A percentile compares a stretch with the other conserved stretches of the same genome.
phyloP scores from a whole-genome alignment of 2,329 filamentous ascomycete species.

The Venturia oleaginea region DNA sequence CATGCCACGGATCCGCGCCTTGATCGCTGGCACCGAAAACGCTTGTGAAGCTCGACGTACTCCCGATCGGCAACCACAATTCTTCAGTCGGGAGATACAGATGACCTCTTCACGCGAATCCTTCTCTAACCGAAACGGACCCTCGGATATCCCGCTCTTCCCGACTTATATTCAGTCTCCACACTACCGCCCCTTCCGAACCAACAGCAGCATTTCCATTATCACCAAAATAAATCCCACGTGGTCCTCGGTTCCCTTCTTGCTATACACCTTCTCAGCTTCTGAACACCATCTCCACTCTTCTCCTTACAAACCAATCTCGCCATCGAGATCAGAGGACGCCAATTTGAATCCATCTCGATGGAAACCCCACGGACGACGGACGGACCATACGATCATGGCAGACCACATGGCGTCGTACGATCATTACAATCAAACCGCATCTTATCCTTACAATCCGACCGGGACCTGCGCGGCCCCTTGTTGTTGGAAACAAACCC shows the following conservation, averaged over 20 bases:
- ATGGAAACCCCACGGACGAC: too few relatives aligned
- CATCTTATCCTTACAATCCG: not conserved
- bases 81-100: not conserved
- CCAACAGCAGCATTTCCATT: not conserved
- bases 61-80: not conserved
- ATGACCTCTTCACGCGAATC: not conserved
- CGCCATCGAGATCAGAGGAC: not conserved
- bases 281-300: not conserved
- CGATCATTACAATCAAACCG: not conserved
- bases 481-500: not conserved
- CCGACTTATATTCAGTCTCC: not conserved
- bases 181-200: not conserved
- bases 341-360: not conserved
- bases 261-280: not conserved
- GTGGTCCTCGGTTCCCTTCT: not conserved
- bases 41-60: too few relatives aligned
- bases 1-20: too few relatives aligned
- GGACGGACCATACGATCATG: not conserved
- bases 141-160: not conserved
- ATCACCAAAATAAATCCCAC: not conserved
- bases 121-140: not conserved
- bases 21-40: too few relatives aligned
- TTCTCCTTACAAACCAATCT: not conserved
- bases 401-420: not conserved
- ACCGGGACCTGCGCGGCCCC: not conserved